Base-by-base conservation (phyloP, 2,329 filamentous ascomycete genomes). In the Penicillium sp. region DNA sequence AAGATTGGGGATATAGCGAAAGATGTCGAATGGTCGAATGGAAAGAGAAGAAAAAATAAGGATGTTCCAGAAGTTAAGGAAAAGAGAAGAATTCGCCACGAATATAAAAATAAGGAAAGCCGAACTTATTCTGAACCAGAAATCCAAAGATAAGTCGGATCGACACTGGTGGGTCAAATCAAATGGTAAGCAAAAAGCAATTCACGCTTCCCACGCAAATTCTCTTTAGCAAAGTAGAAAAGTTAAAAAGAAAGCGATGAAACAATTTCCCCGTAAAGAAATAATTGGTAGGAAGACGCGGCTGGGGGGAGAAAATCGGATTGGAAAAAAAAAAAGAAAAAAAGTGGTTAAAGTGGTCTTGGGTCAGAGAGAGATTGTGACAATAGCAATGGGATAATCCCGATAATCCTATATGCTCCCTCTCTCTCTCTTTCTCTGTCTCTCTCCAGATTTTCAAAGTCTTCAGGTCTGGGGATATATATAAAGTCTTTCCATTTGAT, bases 371-470 rank as follows among this genome's bases (percentile, higher is more conserved):
- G 47, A 53, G 59, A 59, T 58, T 61, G 65, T 67, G 65, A 67
- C 65, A 67, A 54, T 52, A 66, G 55, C 51, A 67, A 67, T 67
- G 64, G 64, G 60, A 67, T 67, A 67, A 66, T 44, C 44, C 23
- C 33, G 23, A 46, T 27, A 43, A 43, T 43, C 27, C 9, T 16
- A 27, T 25, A 31, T 31, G 23, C 11, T 50, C 31, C 11, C 15
- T 23, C 23, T 31, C 5, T 16, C 19, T 21, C 15, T 31, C 27
- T 31, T 3, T 15, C 9, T 21, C 2, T 21, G 6, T 46, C 44
- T n/a, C 8, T 27, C 21, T 39, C n/a, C 10, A 5, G 10, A 4
- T 11, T 19, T 39, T 39, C 4, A 8, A 29, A 10, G 27, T 29
- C 27, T 29, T 29, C 27, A 10, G 27, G 27, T 29, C 27, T 36